Evolutionary conservation across 139 green algal species (phyloP).

Genomic region (Gonium pectorale): DNA sequence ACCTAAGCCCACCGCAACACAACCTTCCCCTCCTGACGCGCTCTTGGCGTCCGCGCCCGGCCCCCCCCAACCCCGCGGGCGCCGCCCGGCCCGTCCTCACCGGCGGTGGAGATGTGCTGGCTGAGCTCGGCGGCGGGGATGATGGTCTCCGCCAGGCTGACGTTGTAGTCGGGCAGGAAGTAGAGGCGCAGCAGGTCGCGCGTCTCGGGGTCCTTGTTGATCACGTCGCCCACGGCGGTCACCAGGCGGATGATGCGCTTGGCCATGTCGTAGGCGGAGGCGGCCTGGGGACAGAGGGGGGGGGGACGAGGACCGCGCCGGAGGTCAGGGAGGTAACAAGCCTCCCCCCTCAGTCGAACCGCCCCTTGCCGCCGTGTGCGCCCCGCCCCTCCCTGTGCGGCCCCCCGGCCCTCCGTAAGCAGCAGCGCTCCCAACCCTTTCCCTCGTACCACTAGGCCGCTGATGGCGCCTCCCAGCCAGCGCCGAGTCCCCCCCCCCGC

Average conservation of each 20-base stretch:
- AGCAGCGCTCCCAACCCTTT: too few relatives aligned
- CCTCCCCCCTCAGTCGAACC: too few relatives aligned
- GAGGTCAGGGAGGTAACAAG: too few relatives aligned
- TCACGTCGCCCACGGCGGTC: conserved; percentile 86
- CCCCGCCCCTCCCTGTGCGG: too few relatives aligned
- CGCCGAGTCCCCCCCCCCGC: too few relatives aligned
- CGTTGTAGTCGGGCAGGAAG: conserved; percentile 99
- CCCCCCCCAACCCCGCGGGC: too few relatives aligned
- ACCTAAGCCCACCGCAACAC: neutral
- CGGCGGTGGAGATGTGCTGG: conserved; percentile 86
- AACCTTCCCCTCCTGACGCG: neutral
- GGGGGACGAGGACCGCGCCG: neutral
- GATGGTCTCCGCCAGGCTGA: conserved; percentile 93
- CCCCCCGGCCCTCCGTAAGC: too few relatives aligned
- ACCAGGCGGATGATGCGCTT: conserved; percentile 99
- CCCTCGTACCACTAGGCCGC: too few relatives aligned
- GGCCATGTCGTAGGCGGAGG: conserved; percentile 97
- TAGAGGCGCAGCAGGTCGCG: conserved; percentile 74
- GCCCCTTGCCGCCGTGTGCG: too few relatives aligned
- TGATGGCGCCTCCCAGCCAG: too few relatives aligned
- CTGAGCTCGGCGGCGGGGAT: conserved; percentile 90
- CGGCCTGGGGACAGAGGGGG: conserved; percentile 67
- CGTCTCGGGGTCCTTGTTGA: conserved; percentile 91
- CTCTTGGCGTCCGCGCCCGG: neutral
- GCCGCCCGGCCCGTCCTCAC: neutral